Evolutionary conservation across 306 rosid genomes (phyloP), one percentile per base, ranked within the genome.

Genomic region (Quercus engelmannii): DNA sequence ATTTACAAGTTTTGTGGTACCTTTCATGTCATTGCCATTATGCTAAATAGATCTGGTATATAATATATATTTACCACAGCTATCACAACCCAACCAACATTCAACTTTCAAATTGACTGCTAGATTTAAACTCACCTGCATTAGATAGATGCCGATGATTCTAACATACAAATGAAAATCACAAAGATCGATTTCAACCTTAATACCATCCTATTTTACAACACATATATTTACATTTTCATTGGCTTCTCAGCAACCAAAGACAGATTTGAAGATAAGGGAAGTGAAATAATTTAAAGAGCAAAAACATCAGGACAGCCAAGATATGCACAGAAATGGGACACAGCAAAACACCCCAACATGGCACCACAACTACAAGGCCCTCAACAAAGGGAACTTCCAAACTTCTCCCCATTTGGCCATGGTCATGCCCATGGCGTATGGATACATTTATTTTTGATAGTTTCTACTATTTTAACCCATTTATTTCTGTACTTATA

Each of bases 301-400:
- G 52, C 52, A 68, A 33, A 18, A 18, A 35, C 26, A 5, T 68
- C 14, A 8, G 20, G 21, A 19, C 26, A 67, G 38, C 72, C 4
- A 35, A 35, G 52, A 21, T 68, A 75, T 83, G 78, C 77, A 43
- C 74, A 85, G 76, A 83, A 75, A 79, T 54, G 73, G 71, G 21
- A 69, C 63, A 65, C 52, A 26, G 73, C 73, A 13, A 79, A 23
- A 12, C 15, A 52, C 30, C 35, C 69, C 78, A 31, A 33, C 13
- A 20, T 55, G 46, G 20, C 17, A 49, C 54, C 17, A 49, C 54
- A 13, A 72, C 18, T 69, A 63, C 75, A 57, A 71, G 64, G 80
- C 25, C 9, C 35, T 49, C 35, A 20, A 68, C 43, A 46, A 65
- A 54, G 17, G 2, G 59, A 65, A 55, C 15, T 56, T 46, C 26